Percentiles rank a stretch among this genome's conserved stretches.
These are phyloP conservation scores for Neofusicoccum ribis DNA, from an alignment of 2,329 filamentous ascomycete genomes.

Conservation along the genomic window DNA sequence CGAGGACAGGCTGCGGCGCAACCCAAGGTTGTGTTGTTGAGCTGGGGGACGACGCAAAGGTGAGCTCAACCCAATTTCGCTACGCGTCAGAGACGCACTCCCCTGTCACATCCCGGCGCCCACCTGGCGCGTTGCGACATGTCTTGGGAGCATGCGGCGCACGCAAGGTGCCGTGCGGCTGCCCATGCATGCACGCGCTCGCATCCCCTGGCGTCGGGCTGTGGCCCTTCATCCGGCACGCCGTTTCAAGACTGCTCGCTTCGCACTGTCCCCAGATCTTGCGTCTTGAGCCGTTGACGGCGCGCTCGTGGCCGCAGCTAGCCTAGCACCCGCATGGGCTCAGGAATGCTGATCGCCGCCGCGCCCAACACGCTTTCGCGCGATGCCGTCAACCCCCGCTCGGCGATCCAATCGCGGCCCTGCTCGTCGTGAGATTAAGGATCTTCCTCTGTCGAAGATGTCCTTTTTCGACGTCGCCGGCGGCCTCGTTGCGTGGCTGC, in stretches of 20 bases:
- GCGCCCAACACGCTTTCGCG: not conserved
- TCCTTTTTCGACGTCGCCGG: slow-evolving; percentile 7
- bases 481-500: not conserved
- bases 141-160: slow-evolving; percentile 19
- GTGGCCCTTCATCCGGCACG: slow-evolving; percentile 10
- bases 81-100: slow-evolving; percentile 17
- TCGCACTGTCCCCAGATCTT: slow-evolving; percentile 13
- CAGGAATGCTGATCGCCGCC: not conserved
- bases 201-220: slow-evolving; percentile 15
- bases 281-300: slow-evolving; percentile 15
- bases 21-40: slow-evolving; percentile 12
- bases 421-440: slow-evolving; percentile 8
- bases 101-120: slow-evolving; percentile 11
- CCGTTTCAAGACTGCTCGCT: slow-evolving; percentile 20
- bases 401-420: slow-evolving; percentile 3
- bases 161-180: slow-evolving; percentile 14
- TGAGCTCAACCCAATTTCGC: slow-evolving; percentile 20
- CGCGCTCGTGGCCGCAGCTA: slow-evolving; percentile 13
- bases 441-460: not conserved
- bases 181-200: slow-evolving; percentile 14
- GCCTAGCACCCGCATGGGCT: slow-evolving; percentile 6
- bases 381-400: not conserved
- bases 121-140: slow-evolving; percentile 18
- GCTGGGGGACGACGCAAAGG: slow-evolving; percentile 18
- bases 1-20: slow-evolving; percentile 12